Base-by-base conservation (phyloP, 345 rosid genomes). In the Orychophragmus violaceus region DNA sequence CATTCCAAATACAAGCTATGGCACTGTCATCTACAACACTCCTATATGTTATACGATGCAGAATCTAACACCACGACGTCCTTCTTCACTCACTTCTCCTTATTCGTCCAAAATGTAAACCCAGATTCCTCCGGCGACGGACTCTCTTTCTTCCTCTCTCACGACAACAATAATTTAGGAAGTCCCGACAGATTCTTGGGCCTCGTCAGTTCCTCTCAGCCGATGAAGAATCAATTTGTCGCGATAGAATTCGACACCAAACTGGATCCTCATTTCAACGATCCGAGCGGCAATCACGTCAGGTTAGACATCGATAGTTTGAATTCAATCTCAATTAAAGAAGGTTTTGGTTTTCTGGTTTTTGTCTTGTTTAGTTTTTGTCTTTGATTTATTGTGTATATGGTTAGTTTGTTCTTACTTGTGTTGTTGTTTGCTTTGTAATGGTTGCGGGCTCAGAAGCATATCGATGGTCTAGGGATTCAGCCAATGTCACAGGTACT, bases 1-100 rank as follows among this genome's bases (percentile, higher is more conserved):
- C 0, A 95, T 95, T 35, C 99, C 99, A 6, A 82, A 90, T 65
- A 83, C 97, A 2, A 85, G 93, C 89, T 82, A 94, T 8, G 96
- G 99, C 19, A 71, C 87, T 7, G 77, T 82, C 8, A 78, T 91
- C 62, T 95, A 91, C 87, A 72, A 69, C 76, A 24, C 76, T 64
- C 99, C 99, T 3, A 14, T 95, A 66, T 76, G 62, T 87, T 94
- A 54, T 81, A 77, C 62, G 93, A 94, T 48, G 85, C 77, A 2
- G 89, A 79, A 25, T 85, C 95, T 54, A 87, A 85, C 68, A 74
- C 71, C 78, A 82, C 96, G 6, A 89, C 95, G 71, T 91, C 99
- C 67, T 95, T 91, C 76, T 76, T 83, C 6, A 85, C 97, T 0
- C 79, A 61, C 16, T 95, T 95, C 85, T 77, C 87, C 36, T 95